Base-by-base conservation (phyloP, 2,329 filamentous ascomycete genomes). In the Onygenales sp. region DNA sequence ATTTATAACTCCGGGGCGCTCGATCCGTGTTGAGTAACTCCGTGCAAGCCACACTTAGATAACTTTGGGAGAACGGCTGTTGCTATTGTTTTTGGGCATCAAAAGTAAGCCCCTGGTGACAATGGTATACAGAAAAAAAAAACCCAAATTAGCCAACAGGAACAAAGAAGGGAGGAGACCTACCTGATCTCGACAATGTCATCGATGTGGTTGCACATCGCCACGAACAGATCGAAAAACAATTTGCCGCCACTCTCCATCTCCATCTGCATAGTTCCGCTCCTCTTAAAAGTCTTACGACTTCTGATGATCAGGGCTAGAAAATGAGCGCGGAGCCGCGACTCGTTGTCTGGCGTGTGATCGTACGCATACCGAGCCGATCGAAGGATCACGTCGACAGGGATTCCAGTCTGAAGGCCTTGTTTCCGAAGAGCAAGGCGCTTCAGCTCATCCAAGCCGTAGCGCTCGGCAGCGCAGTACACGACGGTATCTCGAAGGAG, bases 141-240 rank as follows among this genome's bases (percentile, higher is more conserved):
- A 54, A 17, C n/a, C 21, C 36, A 49, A 42, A 56, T 58, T 54
- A 54, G 51, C 52, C 47, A 40, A 50, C n/a, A 52, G 55, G 43
- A 50, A 42, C 39, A 54, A 36, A 54, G 55, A 52, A 56, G 27
- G 42, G 31, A 56, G 51, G 46, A 74, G 68, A 78, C 81, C 70
- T 84, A 86, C 81, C 82, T 86, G 73, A 88, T 84, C 70, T 93
- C 89, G 74, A 88, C 86, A 74, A 96, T 84, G 74, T 96, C 91
- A 81, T 96, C 91, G 67, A 96, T 86, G 77, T 95, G 91, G 76
- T 95, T 96, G 80, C 89, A 95, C 86, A 96, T 88, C 66, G 91
- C 91, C 69, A 96, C 91, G 73, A 96, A 97, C 73, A 97, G 79
- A 80, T 96, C 91, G 77, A 97, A 97, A 81, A 93, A 96, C 76